phyloP scores from a whole-genome alignment of 192 early-diverging fungal species.

The Linnemannia elongata region DNA sequence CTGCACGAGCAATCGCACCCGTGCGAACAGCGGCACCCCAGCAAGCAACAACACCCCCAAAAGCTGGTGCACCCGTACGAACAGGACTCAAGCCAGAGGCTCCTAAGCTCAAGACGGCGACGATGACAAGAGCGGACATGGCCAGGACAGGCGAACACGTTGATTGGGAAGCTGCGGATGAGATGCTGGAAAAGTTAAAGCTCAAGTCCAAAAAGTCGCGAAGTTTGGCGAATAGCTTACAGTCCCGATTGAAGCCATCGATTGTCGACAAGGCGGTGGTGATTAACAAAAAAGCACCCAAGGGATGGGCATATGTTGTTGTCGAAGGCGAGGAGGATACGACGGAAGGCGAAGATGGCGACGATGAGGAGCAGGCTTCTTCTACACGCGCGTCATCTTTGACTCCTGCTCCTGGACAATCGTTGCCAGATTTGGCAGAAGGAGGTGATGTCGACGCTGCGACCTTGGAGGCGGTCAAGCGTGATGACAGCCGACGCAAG shows the following conservation, averaged over 20 bases:
- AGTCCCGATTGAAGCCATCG: slow-evolving; percentile 42
- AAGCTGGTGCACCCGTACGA: slow-evolving; percentile 7
- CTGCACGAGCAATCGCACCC: background rate
- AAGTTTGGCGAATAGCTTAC: slow-evolving; percentile 29
- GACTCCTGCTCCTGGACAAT: background rate
- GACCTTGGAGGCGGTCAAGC: background rate
- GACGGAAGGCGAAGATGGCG: slow-evolving; percentile 49
- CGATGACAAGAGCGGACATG: slow-evolving; percentile 39
- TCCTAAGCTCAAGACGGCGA: slow-evolving; percentile 53
- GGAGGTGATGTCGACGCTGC: background rate
- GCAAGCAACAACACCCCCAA: no score
- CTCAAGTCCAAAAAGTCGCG: slow-evolving; percentile 48
- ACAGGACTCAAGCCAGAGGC: slow-evolving; percentile 2
- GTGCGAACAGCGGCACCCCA: no score
- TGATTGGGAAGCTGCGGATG: slow-evolving; percentile 31
- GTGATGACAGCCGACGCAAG: slow-evolving; percentile 8
- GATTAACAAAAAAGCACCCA: slow-evolving; percentile 56
- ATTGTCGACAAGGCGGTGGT: slow-evolving; percentile 42
- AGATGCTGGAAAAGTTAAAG: slow-evolving; percentile 31
- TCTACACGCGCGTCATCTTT: background rate
- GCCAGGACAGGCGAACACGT: slow-evolving; percentile 22
- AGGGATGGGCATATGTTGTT: slow-evolving; percentile 63
- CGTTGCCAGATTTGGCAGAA: background rate
- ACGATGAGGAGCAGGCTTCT: background rate
- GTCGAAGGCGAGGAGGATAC: slow-evolving; percentile 56